These are phyloP conservation scores for Lichtheimia corymbifera DNA, from an alignment of 371 early-diverging fungal genomes.

Conservation along the genomic window DNA sequence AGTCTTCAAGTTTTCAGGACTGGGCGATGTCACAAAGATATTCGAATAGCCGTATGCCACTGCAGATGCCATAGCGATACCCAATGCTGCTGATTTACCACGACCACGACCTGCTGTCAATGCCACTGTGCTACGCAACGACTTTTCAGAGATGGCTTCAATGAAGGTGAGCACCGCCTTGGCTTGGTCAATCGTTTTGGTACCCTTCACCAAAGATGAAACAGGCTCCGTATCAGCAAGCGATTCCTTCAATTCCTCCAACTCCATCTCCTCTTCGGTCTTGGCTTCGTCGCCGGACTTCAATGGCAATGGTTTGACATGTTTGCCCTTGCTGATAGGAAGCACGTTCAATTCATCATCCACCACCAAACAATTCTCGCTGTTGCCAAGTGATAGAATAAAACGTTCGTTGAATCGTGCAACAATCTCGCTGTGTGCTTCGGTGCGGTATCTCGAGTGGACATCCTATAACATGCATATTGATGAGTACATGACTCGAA, in stretches of 20 bases:
- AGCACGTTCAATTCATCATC: conserved; percentile 97
- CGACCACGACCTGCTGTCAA: conserved; percentile 99
- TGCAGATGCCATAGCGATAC: conserved; percentile 95
- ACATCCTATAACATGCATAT: conserved; percentile 66
- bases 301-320: conserved; percentile 82
- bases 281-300: conserved; percentile 54
- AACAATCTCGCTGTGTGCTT: conserved; percentile 90
- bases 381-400: conserved; percentile 90
- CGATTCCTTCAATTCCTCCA: conserved; percentile 79
- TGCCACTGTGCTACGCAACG: conserved; percentile 87
- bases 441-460: conserved; percentile 92
- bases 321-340: conserved; percentile 88
- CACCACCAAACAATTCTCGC: conserved; percentile 92
- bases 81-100: conserved; percentile 99
- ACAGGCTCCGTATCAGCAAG: conserved; percentile 89
- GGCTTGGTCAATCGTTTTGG: conserved; percentile 94
- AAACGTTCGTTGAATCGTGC: conserved; percentile 98
- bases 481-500: not conserved
- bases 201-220: conserved; percentile 75
- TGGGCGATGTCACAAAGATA: conserved; percentile 98
- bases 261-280: conserved; percentile 71
- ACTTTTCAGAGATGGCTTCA: conserved; percentile 93
- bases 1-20: conserved; percentile 97
- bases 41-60: conserved; percentile 98
- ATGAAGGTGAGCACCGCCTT: conserved; percentile 94